Evolutionary conservation across 176 grass and related monocot genomes (phyloP).

Genomic region (Eremochloa ophiuroides): DNA sequence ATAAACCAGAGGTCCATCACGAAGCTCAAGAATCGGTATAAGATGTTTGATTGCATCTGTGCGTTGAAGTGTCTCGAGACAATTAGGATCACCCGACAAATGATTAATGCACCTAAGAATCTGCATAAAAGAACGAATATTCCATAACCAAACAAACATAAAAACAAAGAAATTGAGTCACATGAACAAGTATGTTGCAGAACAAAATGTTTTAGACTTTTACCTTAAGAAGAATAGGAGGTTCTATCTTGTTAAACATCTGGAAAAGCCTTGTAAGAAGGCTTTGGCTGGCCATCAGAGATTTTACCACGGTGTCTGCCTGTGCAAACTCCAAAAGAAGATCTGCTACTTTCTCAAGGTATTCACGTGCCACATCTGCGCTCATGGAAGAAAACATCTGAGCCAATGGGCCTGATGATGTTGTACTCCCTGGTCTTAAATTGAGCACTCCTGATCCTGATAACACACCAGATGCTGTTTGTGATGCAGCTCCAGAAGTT

Average conservation of each 20-base stretch:
- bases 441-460: conserved; percentile 98
- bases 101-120: conserved; percentile 97
- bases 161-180: conserved; percentile 24
- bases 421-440: conserved; percentile 95
- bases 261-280: conserved; percentile 86
- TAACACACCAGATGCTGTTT: conserved; percentile 93
- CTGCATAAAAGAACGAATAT: conserved; percentile 40
- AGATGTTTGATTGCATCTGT: conserved; percentile 98
- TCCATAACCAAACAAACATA: conserved; percentile 9
- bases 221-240: conserved; percentile 94
- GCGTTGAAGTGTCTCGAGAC: conserved; percentile 92
- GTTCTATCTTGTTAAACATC: conserved; percentile 99
- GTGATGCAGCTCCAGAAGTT: conserved; percentile 84
- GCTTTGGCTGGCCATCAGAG: conserved; percentile 76
- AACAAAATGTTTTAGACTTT: conserved; percentile 23
- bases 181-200: conserved; percentile 14
- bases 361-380: conserved; percentile 87
- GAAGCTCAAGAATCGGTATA: conserved; percentile 97
- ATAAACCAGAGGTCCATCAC: conserved; percentile 75
- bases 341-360: conserved; percentile 96
- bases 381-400: conserved; percentile 94
- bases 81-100: conserved; percentile 95
- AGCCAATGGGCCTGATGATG: conserved; percentile 85
- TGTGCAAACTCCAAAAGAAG: conserved; percentile 96
- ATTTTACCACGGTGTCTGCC: conserved; percentile 86